phyloP scores from a whole-genome alignment of 208 protist genomes.

The Lotmaria passim region DNA sequence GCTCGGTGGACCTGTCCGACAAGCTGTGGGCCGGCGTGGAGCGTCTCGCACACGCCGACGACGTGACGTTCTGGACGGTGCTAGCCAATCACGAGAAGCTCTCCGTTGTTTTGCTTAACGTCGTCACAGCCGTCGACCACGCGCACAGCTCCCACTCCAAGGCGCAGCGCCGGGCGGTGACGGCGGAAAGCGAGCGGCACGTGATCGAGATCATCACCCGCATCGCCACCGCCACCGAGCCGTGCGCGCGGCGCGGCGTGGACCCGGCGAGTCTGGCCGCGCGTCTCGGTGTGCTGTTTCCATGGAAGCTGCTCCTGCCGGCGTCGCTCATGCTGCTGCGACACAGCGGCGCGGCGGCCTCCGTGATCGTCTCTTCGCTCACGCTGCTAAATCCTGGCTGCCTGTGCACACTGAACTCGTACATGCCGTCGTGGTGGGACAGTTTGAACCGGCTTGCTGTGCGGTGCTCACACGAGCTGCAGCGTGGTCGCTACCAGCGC shows the following conservation, averaged over 20 bases:
- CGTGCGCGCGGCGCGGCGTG: slow-evolving; percentile 42
- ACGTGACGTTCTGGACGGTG: slow-evolving; percentile 87
- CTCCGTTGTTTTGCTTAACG: slow-evolving; percentile 44
- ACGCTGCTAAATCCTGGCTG: slow-evolving; percentile 66
- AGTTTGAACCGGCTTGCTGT: slow-evolving; percentile 54
- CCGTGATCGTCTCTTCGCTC: slow-evolving; percentile 61
- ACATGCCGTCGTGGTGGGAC: slow-evolving; percentile 66
- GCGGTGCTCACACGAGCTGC: slow-evolving; percentile 64
- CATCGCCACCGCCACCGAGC: slow-evolving; percentile 52
- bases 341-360: slow-evolving; percentile 56
- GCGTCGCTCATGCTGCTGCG: slow-evolving; percentile 61
- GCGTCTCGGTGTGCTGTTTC: slow-evolving; percentile 51
- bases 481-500: slow-evolving; percentile 80
- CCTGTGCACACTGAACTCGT: slow-evolving; percentile 50
- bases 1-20: slow-evolving; percentile 63
- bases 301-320: slow-evolving; percentile 53
- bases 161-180: slow-evolving; percentile 40
- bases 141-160: slow-evolving; percentile 68
- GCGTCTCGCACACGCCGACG: slow-evolving; percentile 67
- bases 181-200: slow-evolving; percentile 42
- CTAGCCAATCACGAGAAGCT: slow-evolving; percentile 63
- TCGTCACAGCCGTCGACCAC: slow-evolving; percentile 60
- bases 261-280: slow-evolving; percentile 42
- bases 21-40: slow-evolving; percentile 67
- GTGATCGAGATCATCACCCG: slow-evolving; percentile 64